Conservation (phyloP, 208 protist species). For the Trypanosoma melophagium region DNA sequence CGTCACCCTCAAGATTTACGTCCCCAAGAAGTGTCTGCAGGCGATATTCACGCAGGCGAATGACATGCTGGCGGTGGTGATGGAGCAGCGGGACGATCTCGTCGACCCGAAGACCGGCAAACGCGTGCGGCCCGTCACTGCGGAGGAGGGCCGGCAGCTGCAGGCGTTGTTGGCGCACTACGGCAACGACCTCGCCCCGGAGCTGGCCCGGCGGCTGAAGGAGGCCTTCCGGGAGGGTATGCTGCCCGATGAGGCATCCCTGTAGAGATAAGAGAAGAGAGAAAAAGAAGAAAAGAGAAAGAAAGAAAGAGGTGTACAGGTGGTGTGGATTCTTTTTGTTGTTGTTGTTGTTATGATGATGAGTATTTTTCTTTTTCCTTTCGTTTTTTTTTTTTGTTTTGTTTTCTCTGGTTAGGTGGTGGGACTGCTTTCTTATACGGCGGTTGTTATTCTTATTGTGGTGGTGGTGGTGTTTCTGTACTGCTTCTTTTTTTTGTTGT, state of each 20-base stretch:
- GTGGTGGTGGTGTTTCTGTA: no score
- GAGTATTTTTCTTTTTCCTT: no score
- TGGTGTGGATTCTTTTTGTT: no score
- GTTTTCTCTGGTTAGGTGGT: no score
- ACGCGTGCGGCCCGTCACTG: conserved; percentile 66
- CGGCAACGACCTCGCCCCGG: conserved; percentile 65
- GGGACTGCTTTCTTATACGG: no score
- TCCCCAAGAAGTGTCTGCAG: conserved; percentile 81
- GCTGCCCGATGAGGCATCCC: conserved; percentile 78
- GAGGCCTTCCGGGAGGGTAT: conserved; percentile 76
- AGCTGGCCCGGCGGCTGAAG: conserved; percentile 58
- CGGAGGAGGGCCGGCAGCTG: conserved; percentile 84
- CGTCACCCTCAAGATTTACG: conserved; percentile 86
- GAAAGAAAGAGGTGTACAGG: neutral
- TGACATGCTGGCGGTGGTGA: conserved; percentile 68
- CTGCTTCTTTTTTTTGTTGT: no score
- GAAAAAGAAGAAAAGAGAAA: neutral
- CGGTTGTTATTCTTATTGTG: no score
- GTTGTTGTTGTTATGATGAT: no score
- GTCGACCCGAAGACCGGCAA: conserved; percentile 73
- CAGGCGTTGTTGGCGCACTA: conserved; percentile 84
- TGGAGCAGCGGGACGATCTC: conserved; percentile 67
- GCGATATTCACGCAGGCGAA: conserved; percentile 70
- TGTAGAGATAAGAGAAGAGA: conserved; percentile 27
- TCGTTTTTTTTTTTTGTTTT: no score